A percentile compares a stretch with the other conserved stretches of the same genome.
These are phyloP conservation scores for Boletus rubropictus DNA, from an alignment of 768 basidiomycete species.

Conservation along the genomic window DNA sequence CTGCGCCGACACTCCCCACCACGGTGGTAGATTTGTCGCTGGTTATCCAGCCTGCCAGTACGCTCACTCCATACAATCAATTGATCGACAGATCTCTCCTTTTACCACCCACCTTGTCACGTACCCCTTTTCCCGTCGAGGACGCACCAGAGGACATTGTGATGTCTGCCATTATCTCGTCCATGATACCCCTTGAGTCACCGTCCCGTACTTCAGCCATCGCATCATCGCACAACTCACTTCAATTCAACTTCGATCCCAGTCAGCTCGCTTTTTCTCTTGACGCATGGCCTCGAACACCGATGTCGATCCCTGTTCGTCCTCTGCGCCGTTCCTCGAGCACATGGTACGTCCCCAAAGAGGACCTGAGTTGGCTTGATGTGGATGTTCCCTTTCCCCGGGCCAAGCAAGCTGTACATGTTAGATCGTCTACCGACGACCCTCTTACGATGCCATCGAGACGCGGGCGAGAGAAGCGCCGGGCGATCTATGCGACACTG, in stretches of 20 bases:
- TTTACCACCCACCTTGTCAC: not conserved
- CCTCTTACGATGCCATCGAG: not conserved
- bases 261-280: slow-evolving; percentile 4
- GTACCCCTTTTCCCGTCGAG: slow-evolving; percentile 5
- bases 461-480: not conserved
- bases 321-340: slow-evolving; percentile 5
- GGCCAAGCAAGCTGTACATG: not conserved
- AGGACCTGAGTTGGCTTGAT: not conserved
- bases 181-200: slow-evolving; percentile 21
- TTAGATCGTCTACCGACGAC: not conserved
- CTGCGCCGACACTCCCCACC: slow-evolving; percentile 11
- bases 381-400: slow-evolving; percentile 1
- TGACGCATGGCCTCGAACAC: slow-evolving; percentile 22
- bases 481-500: slow-evolving; percentile 41
- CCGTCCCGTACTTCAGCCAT: slow-evolving; percentile 17
- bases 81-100: slow-evolving; percentile 7
- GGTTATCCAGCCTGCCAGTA: slow-evolving; percentile 8
- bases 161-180: slow-evolving; percentile 9
- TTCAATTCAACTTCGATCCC: slow-evolving; percentile 25
- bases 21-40: slow-evolving; percentile 25
- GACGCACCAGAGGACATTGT: slow-evolving; percentile 6
- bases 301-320: slow-evolving; percentile 12
- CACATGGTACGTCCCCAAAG: slow-evolving; percentile 1
- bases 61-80: slow-evolving; percentile 2
- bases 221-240: slow-evolving; percentile 31